Conservation (phyloP, 2,329 filamentous ascomycete genomes). For the Xylaria sp. region DNA sequence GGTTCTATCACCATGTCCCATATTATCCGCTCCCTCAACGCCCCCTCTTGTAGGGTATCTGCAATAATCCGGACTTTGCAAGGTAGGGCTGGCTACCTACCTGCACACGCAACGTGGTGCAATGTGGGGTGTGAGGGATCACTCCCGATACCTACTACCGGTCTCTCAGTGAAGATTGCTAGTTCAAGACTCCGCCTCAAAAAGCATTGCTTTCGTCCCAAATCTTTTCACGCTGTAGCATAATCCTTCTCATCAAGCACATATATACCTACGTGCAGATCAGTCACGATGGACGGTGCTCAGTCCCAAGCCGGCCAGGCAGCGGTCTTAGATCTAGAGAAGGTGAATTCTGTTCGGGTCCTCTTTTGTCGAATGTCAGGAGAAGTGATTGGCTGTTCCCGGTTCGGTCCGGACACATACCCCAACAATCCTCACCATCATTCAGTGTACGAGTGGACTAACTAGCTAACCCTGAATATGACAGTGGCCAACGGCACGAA, state of each 20-base stretch:
- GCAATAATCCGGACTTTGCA: not conserved
- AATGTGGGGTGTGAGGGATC: slow-evolving; percentile 17
- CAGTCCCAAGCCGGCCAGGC: slow-evolving; percentile 33
- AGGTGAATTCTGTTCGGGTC: slow-evolving; percentile 15
- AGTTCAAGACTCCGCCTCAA: not conserved
- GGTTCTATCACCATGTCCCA: too few species aligned
- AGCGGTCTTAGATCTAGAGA: slow-evolving; percentile 40
- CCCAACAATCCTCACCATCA: not conserved
- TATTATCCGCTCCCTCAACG: not conserved
- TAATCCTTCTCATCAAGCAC: not conserved
- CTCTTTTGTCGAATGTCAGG: not conserved
- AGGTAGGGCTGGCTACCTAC: not conserved
- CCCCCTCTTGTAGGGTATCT: not conserved
- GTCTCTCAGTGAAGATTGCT: not conserved
- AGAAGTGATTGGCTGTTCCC: not conserved
- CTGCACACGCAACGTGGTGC: not conserved
- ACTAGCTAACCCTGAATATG: not conserved
- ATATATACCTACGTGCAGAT: not conserved
- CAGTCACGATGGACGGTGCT: slow-evolving; percentile 29
- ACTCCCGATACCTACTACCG: slow-evolving; percentile 4
- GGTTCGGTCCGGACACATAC: not conserved
- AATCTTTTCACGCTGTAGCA: not conserved
- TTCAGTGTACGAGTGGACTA: not conserved
- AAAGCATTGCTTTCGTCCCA: not conserved
- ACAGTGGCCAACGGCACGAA: slow-evolving; percentile 46